Evolutionary conservation across 257 asterid genomes (phyloP), one percentile per base, ranked within the genome.

Genomic region (Cordia subcordata): DNA sequence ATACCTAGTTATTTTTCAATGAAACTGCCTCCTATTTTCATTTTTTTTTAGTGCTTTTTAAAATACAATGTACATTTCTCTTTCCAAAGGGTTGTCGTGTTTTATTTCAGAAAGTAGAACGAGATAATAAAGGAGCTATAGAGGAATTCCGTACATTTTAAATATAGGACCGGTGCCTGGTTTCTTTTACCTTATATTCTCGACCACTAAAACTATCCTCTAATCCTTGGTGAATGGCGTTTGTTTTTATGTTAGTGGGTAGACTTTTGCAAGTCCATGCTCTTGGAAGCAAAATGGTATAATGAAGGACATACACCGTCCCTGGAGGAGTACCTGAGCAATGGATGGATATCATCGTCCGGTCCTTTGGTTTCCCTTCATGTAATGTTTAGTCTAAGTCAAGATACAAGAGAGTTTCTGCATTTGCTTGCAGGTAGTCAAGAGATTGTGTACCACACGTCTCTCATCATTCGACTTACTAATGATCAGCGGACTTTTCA

Each of bases 221-320:
- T 38, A 11, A 19, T 9, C 8, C 6, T 21, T 58, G 6, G 6
- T 27, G 14, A 12, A 17, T 39, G n/a, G 42, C 8, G 1, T 17
- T 11, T 42, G 6, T 32, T 10, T 14, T 47, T 49, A 6, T 8
- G 19, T 14, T 9, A 84, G 90, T 84, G 90, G 95, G 62, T 65
- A 60, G 83, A 71, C 11, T 81, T 84, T 62, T 84, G 90, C 68
- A 76, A 74, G 53, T 74, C 94, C 35, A 57, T 84, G 17, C 63
- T 75, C 0, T 66, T 72, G 58, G 95, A 84, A 71, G 90, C 95
- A 13, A 72, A 63, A 52, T 86, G 93, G 90, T 69, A 75, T 40
- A 44, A 75, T 57, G 54, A 13, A 53, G 75, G 80, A 0, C 68
- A 76, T 16, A 63, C 69, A 18, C 93, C 95, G 40, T 67, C 90